Conservation (phyloP, 805 yeast species). For the Hanseniaspora lindneri region DNA sequence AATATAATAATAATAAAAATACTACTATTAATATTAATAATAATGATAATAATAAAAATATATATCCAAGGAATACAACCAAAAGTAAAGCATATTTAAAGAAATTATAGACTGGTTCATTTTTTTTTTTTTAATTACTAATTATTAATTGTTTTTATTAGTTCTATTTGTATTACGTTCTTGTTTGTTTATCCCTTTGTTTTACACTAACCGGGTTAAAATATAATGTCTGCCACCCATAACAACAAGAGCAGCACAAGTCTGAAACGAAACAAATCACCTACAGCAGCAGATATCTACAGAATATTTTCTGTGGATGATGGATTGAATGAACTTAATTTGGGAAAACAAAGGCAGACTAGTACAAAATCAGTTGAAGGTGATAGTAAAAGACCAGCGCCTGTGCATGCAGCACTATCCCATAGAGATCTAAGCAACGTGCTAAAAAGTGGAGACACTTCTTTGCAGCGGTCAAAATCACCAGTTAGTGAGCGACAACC, state of each 20-base stretch:
- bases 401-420: neutral
- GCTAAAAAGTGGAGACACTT: neutral
- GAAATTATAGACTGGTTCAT: too few relatives aligned
- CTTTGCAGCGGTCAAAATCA: neutral
- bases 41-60: too few relatives aligned
- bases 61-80: too few relatives aligned
- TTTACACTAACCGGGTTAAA: too few relatives aligned
- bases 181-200: too few relatives aligned
- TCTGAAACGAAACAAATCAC: neutral
- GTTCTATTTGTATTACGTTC: too few relatives aligned
- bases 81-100: too few relatives aligned
- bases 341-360: slow-evolving; percentile 47
- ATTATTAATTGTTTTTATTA: too few relatives aligned
- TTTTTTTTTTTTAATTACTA: too few relatives aligned
- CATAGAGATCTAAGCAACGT: neutral
- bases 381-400: slow-evolving; percentile 45
- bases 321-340: slow-evolving; percentile 57
- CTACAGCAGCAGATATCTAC: slow-evolving; percentile 8
- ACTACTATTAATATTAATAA: too few relatives aligned
- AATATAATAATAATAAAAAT: too few relatives aligned
- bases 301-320: slow-evolving; percentile 69
- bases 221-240: too few relatives aligned
- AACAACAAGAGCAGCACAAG: slow-evolving; percentile 17
- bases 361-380: slow-evolving; percentile 44
- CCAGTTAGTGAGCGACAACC: neutral